Evolutionary conservation across 2,329 filamentous ascomycete species (phyloP).

Genomic region (Metarhizium anisopliae): DNA sequence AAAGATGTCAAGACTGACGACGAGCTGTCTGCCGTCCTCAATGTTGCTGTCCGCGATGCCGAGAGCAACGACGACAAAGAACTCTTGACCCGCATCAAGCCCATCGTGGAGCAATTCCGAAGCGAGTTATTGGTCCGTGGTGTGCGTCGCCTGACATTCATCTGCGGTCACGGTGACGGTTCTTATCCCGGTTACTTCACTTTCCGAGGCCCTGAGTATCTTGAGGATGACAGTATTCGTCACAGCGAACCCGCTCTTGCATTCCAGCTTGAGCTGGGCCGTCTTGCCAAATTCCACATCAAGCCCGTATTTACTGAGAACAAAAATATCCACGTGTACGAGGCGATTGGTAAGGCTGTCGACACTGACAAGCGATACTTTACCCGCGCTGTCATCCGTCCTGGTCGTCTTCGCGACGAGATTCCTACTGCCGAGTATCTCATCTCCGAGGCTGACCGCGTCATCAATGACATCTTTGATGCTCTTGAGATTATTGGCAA

Average conservation of each 20-base stretch:
- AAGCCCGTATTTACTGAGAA: conserved; percentile 98
- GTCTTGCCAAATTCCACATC: conserved; percentile 94
- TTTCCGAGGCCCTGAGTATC: conserved; percentile 85
- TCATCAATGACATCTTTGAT: conserved; percentile 97
- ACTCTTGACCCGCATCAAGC: conserved; percentile 64
- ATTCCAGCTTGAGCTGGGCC: conserved; percentile 94
- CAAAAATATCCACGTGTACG: conserved; percentile 98
- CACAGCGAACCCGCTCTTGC: conserved; percentile 93
- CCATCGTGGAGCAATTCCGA: conserved; percentile 72
- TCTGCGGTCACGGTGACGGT: conserved; percentile 89
- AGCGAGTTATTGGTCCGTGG: conserved; percentile 72
- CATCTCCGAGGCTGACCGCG: conserved; percentile 89
- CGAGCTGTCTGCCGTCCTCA: conserved; percentile 85
- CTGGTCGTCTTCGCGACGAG: conserved; percentile 89
- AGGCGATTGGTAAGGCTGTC: conserved; percentile 87
- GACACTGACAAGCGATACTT: conserved; percentile 99
- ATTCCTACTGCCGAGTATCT: conserved; percentile 98
- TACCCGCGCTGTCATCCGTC: conserved; percentile 87
- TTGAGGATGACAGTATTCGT: conserved; percentile 90
- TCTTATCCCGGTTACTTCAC: conserved; percentile 97
- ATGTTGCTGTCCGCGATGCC: conserved; percentile 81
- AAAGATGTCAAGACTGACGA: conserved; percentile 42
- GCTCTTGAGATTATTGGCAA: conserved; percentile 97
- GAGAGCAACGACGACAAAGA: conserved; percentile 78
- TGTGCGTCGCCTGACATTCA: conserved; percentile 88